Base-by-base conservation (phyloP, 2,329 filamentous ascomycete genomes). In the Exophiala oligosperma region DNA sequence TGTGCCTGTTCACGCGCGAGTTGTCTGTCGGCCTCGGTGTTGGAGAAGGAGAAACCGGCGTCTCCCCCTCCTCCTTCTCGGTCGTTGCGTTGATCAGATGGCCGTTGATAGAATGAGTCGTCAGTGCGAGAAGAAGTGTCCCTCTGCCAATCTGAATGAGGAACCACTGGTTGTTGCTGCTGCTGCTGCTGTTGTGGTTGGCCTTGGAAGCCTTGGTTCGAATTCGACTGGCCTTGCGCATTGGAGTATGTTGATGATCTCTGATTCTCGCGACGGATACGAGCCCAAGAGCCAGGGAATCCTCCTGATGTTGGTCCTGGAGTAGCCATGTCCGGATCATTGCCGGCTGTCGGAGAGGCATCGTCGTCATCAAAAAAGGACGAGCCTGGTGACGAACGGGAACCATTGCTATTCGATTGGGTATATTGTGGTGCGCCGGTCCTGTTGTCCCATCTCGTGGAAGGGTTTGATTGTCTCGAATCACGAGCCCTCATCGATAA, bases 1-100 rank as follows among this genome's bases (percentile, higher is more conserved):
- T 76, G 76, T 2, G 76, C 74, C 53, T 72, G 68, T 41, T 76
- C 71, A 49, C 70, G 68, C 26, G 74, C 72, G 4, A 66, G 64
- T 24, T 64, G 64, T 17, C 61, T 60, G 2, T 66, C 67, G 5
- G 57, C 61, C 8, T 67, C 68, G 2, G 44, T 29, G 24, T 61
- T 58, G 8, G 53, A 57, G 48, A 62, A 64, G 14, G 53, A 56
- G 29, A 59, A 62, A 24, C 49, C 50, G n/a, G 17, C 17, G 17
- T 17, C 17, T 17, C 17, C 17, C 17, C 17, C 17, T 17, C 17
- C 17, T 17, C 17, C 17, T 17, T 64, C 62, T 23, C 50, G 41
- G 3, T 26, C 26, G 14, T 47, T 58, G 40, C 40, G 40, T 43
- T 43, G 40, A 3, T 23, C 32, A 11, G 32, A 35, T 35, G 32